Conservation (phyloP, 202 grass and related monocot species). For the Carex sylvatica region DNA sequence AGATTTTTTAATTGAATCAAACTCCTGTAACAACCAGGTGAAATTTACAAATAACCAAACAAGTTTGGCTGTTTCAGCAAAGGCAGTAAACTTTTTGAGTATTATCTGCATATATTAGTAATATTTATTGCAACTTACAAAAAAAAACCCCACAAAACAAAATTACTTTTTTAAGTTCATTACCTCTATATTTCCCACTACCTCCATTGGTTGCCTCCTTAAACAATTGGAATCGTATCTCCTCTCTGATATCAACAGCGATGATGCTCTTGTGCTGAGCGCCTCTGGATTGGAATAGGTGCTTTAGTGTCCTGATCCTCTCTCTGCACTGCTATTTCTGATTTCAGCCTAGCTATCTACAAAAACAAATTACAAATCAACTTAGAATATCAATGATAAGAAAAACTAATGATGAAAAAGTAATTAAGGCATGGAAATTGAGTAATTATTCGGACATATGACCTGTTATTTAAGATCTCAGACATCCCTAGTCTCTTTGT, state of each 20-base stretch:
- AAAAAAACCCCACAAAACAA: not conserved
- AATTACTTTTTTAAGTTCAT: not conserved
- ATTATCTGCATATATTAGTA: not conserved
- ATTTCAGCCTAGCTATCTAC: conserved; percentile 79
- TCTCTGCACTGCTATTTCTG: conserved; percentile 70
- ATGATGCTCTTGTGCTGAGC: conserved; percentile 50
- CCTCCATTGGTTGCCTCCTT: conserved; percentile 82
- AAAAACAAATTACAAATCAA: conserved; percentile 15
- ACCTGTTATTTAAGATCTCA: conserved; percentile 94
- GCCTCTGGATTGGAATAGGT: conserved; percentile 40
- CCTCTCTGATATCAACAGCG: conserved; percentile 50
- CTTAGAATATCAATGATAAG: conserved; percentile 1
- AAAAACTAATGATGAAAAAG: too few relatives aligned
- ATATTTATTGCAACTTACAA: conserved; percentile 4
- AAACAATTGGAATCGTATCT: conserved; percentile 53
- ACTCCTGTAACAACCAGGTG: not conserved
- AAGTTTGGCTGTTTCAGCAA: not conserved
- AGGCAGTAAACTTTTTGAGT: not conserved
- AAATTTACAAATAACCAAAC: conserved; percentile 2
- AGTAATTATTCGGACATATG: too few relatives aligned
- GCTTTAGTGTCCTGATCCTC: conserved; percentile 50
- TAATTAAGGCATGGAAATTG: too few relatives aligned
- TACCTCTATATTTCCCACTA: conserved; percentile 99
- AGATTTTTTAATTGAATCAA: not conserved
- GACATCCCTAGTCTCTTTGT: conserved; percentile 91